Base-by-base conservation (phyloP, 805 yeast genomes). In the Candida easanensis region DNA sequence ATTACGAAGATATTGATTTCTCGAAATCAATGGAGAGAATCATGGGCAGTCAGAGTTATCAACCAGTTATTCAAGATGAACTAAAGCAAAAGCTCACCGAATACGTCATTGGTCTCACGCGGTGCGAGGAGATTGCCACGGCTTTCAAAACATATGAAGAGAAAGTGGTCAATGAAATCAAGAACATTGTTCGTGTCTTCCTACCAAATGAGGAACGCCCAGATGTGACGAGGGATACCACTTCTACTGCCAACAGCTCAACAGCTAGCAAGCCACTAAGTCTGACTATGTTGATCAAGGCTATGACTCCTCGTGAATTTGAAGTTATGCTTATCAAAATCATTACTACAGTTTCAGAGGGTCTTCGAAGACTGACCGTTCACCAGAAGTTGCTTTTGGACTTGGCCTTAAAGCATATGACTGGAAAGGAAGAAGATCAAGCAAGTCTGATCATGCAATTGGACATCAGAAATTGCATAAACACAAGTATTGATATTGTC, bases 331-430 rank as follows among this genome's bases (percentile, higher is more conserved):
- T 88, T 33, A 61, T 72, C 2, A 68, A 66, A 22, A 81, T 82
- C 4, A 87, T 77, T 51, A 65, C 86, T 0, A 73, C 77, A 17
- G 69, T 84, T 3, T 78, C 88, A 0, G 95, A 85, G 55, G 80
- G 88, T 16, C 66, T 89, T 20, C 69, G 91, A 49, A 73, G 96
- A 45, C 66, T 90, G 23, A 79, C 87, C 1, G 67, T 77, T 8
- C 96, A 89, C 45, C 95, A 89, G 58, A 89, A 88, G 60, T 54
- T 87, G 4, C 62, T 91, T 22, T 69, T 93, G 13, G 93, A 88
- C 51, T 58, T 85, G 41, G 81, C 95, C 0, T 63, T 84, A 23
- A 75, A 73, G 39, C 55, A 57, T 15, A 45, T 61, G 36, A 62
- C 64, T 13, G 70, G 66, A 4, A 53, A 56, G 17, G 52, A 49